Evolutionary conservation across 202 grass and related monocot genomes (phyloP).

Genomic region (Bolboschoenoplectus hybrid): DNA sequence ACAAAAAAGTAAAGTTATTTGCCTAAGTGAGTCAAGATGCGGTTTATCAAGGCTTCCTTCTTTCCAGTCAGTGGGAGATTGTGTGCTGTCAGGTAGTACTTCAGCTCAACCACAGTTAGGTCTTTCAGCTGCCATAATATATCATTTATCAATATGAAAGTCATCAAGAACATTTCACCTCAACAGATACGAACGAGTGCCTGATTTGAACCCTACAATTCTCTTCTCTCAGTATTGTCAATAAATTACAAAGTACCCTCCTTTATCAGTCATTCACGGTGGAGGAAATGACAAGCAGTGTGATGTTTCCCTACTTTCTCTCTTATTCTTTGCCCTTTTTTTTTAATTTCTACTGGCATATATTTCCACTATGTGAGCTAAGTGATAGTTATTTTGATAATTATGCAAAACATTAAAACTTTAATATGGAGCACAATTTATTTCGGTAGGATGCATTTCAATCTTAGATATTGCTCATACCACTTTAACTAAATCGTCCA

Average conservation of each 20-base stretch:
- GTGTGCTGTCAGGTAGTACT: constrained; percentile 74
- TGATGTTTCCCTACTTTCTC: background rate
- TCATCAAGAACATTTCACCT: background rate
- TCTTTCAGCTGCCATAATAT: constrained; percentile 72
- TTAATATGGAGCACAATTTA: background rate
- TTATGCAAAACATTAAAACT: background rate
- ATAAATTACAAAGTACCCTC: background rate
- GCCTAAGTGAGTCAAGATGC: constrained; percentile 87
- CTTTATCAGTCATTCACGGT: background rate
- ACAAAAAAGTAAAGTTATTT: constrained; percentile 52
- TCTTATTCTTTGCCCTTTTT: background rate
- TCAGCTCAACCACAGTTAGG: constrained; percentile 64
- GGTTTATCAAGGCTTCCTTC: constrained; percentile 74
- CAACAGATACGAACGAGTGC: background rate
- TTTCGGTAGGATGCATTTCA: background rate
- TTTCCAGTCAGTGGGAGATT: constrained; percentile 74
- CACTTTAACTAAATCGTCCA: background rate
- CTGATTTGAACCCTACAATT: background rate
- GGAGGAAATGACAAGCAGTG: background rate
- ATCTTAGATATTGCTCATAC: background rate
- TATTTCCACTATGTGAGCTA: background rate
- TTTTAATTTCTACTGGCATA: background rate
- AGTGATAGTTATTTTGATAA: background rate
- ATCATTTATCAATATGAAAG: constrained; percentile 22
- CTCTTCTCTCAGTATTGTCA: background rate